These are phyloP conservation scores for Bacidia gigantensis DNA, from an alignment of 495 filamentous ascomycete species.

Conservation along the genomic window DNA sequence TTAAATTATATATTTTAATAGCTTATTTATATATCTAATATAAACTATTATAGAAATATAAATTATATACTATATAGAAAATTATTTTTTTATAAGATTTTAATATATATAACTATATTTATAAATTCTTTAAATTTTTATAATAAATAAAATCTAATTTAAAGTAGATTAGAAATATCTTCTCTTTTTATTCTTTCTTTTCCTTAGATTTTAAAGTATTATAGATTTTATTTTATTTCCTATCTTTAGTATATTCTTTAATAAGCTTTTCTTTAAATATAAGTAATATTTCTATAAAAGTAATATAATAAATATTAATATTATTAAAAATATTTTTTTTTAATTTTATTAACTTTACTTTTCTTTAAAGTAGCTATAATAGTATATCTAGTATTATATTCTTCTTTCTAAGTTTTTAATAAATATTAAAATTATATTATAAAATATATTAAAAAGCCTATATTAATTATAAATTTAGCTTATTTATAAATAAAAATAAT, in stretches of 20 bases:
- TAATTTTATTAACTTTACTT: not conserved
- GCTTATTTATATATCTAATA: not conserved
- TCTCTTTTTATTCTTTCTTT: not conserved
- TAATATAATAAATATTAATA: not conserved
- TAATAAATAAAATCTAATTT: not conserved
- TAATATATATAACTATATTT: not conserved
- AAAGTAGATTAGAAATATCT: not conserved
- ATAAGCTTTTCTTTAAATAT: not conserved
- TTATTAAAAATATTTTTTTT: not conserved
- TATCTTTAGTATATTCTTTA: not conserved
- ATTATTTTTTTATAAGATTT: not conserved
- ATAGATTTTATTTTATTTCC: not conserved
- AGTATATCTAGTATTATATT: not conserved
- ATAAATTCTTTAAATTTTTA: not conserved
- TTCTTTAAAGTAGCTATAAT: not conserved
- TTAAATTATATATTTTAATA: not conserved
- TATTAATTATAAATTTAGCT: conserved; percentile 1
- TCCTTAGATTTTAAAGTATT: not conserved
- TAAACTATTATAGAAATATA: not conserved
- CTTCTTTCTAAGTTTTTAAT: not conserved
- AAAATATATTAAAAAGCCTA: conserved; percentile 1
- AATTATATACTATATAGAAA: not conserved
- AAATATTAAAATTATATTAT: not conserved
- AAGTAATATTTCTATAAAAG: not conserved
- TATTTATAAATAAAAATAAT: not conserved